Evolutionary conservation across 495 filamentous ascomycete genomes (phyloP).

Genomic region (Pyronema domesticum): DNA sequence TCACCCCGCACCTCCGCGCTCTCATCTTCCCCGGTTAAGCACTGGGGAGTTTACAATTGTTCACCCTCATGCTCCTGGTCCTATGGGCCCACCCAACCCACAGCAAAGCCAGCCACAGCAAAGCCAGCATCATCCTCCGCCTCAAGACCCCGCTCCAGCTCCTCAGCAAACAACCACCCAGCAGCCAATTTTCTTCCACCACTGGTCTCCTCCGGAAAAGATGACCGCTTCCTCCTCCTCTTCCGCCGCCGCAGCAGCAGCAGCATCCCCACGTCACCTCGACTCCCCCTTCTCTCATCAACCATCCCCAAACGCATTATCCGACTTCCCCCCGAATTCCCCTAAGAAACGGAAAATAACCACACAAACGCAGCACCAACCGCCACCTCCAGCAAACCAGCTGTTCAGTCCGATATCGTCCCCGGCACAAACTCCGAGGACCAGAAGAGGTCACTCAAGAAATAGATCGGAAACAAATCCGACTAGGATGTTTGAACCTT

Average conservation of each 20-base stretch:
- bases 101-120: not conserved
- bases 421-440: slow-evolving; percentile 37
- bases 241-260: no score
- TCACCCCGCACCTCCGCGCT: slow-evolving; percentile 37
- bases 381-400: slow-evolving; percentile 28
- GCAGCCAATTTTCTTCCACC: slow-evolving; percentile 72
- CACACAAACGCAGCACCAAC: slow-evolving; percentile 33
- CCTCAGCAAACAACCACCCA: slow-evolving; percentile 10
- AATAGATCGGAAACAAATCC: slow-evolving; percentile 47
- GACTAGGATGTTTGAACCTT: slow-evolving; percentile 25
- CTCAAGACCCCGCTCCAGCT: slow-evolving; percentile 1
- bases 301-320: slow-evolving; percentile 28
- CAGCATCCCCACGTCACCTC: slow-evolving; percentile 22
- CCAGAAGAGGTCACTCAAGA: slow-evolving; percentile 47
- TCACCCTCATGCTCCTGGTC: not conserved
- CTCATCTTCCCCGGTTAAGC: slow-evolving; percentile 16
- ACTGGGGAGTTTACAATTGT: slow-evolving; percentile 3
- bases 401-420: slow-evolving; percentile 33
- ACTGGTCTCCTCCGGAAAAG: slow-evolving; percentile 61
- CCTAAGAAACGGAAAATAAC: slow-evolving; percentile 60
- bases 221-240: no score
- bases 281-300: slow-evolving; percentile 36
- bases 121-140: not conserved
- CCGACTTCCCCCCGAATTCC: slow-evolving; percentile 37
- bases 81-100: not conserved